A percentile compares a stretch with the other conserved stretches of the same genome.
Conservation (phyloP, 2,329 filamentous ascomycete species). For the Trichophyton equinum region DNA sequence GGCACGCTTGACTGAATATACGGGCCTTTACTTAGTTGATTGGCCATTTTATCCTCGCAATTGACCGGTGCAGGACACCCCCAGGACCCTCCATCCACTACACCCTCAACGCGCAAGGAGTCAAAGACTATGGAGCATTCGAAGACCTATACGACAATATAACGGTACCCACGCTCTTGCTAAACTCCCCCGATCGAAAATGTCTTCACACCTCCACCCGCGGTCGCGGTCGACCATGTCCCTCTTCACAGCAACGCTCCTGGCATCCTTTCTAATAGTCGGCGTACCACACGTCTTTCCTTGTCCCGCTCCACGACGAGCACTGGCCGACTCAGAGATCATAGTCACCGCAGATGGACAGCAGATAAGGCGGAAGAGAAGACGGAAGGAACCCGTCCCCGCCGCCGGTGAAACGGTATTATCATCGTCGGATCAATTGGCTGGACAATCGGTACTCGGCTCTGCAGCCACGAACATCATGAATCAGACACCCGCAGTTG, state of each 20-base stretch:
- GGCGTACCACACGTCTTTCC: constrained; percentile 80
- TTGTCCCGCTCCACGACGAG: constrained; percentile 68
- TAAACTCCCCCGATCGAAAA: constrained; percentile 25
- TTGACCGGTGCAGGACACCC: background rate
- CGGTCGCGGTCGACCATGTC: constrained; percentile 86
- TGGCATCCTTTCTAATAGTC: constrained; percentile 84
- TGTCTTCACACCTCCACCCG: constrained; percentile 80
- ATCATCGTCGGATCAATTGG: background rate
- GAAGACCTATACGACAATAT: background rate
- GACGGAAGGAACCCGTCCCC: constrained; percentile 23
- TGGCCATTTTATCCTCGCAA: background rate
- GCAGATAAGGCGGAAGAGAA: constrained; percentile 25
- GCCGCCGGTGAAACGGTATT: background rate
- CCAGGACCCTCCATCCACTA: background rate
- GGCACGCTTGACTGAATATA: background rate
- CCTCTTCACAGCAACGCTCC: constrained; percentile 85
- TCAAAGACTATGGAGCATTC: constrained; percentile 1
- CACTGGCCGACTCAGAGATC: constrained; percentile 57
- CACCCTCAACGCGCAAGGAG: background rate
- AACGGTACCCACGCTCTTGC: background rate
- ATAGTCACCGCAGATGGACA: constrained; percentile 31
- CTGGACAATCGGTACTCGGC: background rate
- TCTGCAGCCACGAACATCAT: background rate
- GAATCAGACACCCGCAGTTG: background rate
- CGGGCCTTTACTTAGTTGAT: background rate